Evolutionary conservation across 2,329 filamentous ascomycete genomes (phyloP).

Genomic region (Curvularia verruculosa): DNA sequence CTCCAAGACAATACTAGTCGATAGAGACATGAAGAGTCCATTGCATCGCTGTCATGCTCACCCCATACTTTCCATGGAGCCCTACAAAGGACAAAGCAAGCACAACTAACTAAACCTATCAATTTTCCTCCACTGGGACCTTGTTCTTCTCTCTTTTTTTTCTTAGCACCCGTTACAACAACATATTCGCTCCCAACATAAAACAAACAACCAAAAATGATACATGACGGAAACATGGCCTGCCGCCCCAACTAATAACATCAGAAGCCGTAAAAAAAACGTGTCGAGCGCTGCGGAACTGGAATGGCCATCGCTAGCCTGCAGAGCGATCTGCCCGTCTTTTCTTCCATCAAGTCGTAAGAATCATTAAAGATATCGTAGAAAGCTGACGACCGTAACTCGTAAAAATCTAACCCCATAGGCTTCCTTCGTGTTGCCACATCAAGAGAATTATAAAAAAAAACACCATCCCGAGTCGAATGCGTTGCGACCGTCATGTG

Average conservation of each 20-base stretch:
- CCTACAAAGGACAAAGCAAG: constrained; percentile 10
- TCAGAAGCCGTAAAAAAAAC: constrained; percentile 34
- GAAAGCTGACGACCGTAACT: constrained; percentile 48
- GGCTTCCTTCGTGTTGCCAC: constrained; percentile 36
- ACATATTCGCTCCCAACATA: constrained; percentile 14
- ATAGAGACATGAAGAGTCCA: constrained; percentile 13
- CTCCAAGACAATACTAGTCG: neutral
- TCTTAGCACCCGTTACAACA: constrained; percentile 11
- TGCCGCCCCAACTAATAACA: constrained; percentile 30
- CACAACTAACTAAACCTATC: constrained; percentile 7
- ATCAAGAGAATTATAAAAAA: neutral
- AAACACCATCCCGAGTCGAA: constrained; percentile 28
- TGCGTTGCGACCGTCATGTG: constrained; percentile 28
- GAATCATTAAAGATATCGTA: constrained; percentile 57
- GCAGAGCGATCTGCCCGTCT: constrained; percentile 54
- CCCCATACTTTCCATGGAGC: constrained; percentile 6
- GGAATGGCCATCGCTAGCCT: constrained; percentile 57
- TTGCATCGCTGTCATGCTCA: constrained; percentile 10
- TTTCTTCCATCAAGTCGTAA: constrained; percentile 60
- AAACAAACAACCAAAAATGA: constrained; percentile 25
- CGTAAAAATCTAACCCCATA: constrained; percentile 46
- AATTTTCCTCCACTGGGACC: neutral
- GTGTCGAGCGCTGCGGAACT: constrained; percentile 47
- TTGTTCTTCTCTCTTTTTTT: constrained; percentile 4
- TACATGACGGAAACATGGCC: constrained; percentile 23